A percentile compares a stretch with the other conserved stretches of the same genome.
Evolutionary conservation across 108 stramenopile genomes (phyloP).

Genomic region (Fistulifera pelliculosa): DNA sequence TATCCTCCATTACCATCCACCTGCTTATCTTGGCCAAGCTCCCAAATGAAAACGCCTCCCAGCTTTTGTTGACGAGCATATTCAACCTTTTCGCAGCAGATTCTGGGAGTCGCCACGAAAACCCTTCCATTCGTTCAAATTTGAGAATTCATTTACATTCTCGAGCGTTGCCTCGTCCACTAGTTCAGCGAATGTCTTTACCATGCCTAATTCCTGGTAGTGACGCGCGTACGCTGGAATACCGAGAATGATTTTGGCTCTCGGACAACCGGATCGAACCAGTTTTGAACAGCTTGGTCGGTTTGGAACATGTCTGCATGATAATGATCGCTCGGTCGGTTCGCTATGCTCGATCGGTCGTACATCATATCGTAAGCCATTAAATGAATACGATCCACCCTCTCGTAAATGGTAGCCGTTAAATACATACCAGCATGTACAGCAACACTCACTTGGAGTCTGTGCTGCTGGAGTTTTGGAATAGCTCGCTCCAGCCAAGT

Average conservation of each 20-base stretch:
- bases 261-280: constrained; percentile 14
- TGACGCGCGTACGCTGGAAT: constrained; percentile 64
- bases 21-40: constrained; percentile 64
- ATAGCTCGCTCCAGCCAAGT: constrained; percentile 5
- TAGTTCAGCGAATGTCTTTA: constrained; percentile 59
- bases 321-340: constrained; percentile 1
- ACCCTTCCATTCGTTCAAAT: constrained; percentile 22
- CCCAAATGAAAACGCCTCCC: constrained; percentile 69
- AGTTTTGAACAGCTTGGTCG: constrained; percentile 5
- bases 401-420: constrained; percentile 17
- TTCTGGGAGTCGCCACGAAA: constrained; percentile 43
- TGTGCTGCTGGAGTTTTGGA: neutral
- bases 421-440: constrained; percentile 34
- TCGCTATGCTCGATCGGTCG: neutral
- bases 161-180: constrained; percentile 22
- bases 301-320: constrained; percentile 6
- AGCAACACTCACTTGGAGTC: constrained; percentile 21
- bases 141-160: neutral
- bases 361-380: constrained; percentile 69
- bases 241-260: constrained; percentile 48
- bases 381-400: constrained; percentile 48
- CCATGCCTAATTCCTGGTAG: constrained; percentile 20
- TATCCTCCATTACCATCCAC: constrained; percentile 22
- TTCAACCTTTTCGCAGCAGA: constrained; percentile 38
- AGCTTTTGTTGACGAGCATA: constrained; percentile 25